Percentiles rank a stretch among this genome's conserved stretches.
phyloP scores from a whole-genome alignment of 495 filamentous ascomycete species.

The Daldinia vernicosa region DNA sequence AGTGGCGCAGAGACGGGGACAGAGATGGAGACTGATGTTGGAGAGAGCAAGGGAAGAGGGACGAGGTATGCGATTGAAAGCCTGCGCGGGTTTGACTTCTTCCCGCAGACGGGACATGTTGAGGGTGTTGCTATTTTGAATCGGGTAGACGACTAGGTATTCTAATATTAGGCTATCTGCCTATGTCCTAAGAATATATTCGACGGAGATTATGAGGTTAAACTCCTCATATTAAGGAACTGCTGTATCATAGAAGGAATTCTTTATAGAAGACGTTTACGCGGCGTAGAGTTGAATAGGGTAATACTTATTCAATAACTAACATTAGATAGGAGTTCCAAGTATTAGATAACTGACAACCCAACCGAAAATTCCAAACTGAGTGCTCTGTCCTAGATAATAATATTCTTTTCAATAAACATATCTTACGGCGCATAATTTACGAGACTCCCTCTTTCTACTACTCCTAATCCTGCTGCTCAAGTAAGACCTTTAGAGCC shows the following conservation, averaged over 20 bases:
- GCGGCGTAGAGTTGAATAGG: not conserved
- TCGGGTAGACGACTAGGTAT: conserved; percentile 49
- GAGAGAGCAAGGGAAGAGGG: conserved; percentile 41
- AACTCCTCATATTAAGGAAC: not conserved
- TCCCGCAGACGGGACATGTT: conserved; percentile 96
- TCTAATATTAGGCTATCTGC: not conserved
- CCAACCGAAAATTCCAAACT: not conserved
- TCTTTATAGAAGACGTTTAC: too few relatives aligned
- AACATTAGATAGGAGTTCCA: too few relatives aligned
- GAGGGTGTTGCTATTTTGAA: conserved; percentile 90
- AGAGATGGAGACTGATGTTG: too few relatives aligned
- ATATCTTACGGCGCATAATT: not conserved
- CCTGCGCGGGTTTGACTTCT: conserved; percentile 94
- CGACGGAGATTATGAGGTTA: not conserved
- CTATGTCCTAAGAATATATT: not conserved
- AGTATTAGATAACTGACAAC: too few relatives aligned
- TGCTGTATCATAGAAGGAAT: too few relatives aligned
- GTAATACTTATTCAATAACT: not conserved
- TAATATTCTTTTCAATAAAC: not conserved
- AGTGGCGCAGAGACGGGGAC: too few relatives aligned
- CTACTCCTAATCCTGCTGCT: conserved; percentile 45
- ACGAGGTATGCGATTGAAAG: conserved; percentile 88
- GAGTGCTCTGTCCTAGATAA: not conserved
- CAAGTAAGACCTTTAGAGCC: conserved; percentile 67
- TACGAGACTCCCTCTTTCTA: not conserved